phyloP scores from a whole-genome alignment of 2,329 filamentous ascomycete genomes.

The Colletotrichum destructivum region DNA sequence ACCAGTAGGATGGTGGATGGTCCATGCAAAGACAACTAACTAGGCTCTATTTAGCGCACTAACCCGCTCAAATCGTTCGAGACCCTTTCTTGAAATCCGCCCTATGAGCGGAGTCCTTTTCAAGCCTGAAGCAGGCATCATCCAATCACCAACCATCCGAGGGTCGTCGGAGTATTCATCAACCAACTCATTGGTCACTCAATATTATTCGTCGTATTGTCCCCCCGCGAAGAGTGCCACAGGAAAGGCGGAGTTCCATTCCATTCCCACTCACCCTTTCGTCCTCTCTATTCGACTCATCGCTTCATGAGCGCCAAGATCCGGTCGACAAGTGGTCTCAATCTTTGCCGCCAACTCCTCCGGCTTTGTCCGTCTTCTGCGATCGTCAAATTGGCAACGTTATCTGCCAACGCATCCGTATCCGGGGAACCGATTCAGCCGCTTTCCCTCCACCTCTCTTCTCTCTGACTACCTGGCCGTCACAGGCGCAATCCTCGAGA shows the following conservation, averaged over 20 bases:
- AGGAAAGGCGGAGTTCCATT: neutral
- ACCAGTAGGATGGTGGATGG: neutral
- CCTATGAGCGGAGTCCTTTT: conserved; percentile 32
- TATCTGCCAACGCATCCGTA: conserved; percentile 12
- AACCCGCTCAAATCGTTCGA: conserved; percentile 4
- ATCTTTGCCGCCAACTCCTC: neutral
- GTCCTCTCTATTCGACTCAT: neutral
- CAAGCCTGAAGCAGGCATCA: conserved; percentile 13
- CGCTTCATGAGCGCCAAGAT: neutral
- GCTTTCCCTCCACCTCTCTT: conserved; percentile 5
- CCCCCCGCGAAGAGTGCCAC: conserved; percentile 1
- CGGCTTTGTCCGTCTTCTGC: neutral
- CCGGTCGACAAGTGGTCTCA: neutral
- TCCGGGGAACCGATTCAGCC: neutral
- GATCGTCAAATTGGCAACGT: neutral
- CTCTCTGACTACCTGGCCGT: neutral
- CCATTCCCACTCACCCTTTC: neutral
- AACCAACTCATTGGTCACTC: neutral
- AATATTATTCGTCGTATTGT: neutral
- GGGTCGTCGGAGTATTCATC: conserved; percentile 19
- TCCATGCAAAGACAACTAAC: neutral
- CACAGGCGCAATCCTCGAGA: neutral
- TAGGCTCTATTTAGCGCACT: neutral
- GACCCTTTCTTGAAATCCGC: conserved; percentile 22
- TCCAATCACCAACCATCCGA: conserved; percentile 38